phyloP scores from a whole-genome alignment of 2,329 filamentous ascomycete species.

The Sporothrix curviconia region DNA sequence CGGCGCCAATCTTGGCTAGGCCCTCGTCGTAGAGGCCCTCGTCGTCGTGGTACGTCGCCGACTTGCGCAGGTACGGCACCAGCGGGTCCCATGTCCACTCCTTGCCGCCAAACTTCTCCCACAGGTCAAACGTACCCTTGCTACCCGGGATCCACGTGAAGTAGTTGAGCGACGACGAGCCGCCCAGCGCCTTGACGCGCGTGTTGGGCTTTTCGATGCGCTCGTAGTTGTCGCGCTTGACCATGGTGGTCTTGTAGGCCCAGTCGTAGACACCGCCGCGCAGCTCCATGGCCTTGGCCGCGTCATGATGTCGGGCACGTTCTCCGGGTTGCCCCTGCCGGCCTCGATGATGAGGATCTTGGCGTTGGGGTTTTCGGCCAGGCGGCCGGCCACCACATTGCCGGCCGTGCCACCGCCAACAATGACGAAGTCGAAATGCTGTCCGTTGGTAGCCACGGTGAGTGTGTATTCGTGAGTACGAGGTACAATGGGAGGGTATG shows the following conservation, averaged over 20 bases:
- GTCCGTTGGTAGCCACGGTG: conserved; percentile 34
- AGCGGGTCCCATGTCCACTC: conserved; percentile 52
- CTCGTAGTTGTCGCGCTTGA: conserved; percentile 52
- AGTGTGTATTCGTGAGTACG: neutral
- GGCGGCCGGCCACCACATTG: conserved; percentile 42
- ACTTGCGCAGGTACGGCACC: conserved; percentile 48
- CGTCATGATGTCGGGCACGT: conserved; percentile 46
- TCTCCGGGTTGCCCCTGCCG: conserved; percentile 40
- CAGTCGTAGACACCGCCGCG: conserved; percentile 52
- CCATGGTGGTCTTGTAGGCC: conserved; percentile 56
- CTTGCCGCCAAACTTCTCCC: conserved; percentile 67
- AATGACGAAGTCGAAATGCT: conserved; percentile 35
- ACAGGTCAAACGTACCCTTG: conserved; percentile 56
- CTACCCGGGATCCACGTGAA: conserved; percentile 57
- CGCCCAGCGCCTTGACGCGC: conserved; percentile 52
- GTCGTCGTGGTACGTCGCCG: conserved; percentile 53
- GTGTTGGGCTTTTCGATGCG: conserved; percentile 59
- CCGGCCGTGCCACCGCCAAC: conserved; percentile 41
- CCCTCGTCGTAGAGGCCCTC: conserved; percentile 36
- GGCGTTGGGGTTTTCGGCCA: conserved; percentile 44
- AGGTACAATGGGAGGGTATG: no score
- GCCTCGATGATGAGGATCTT: conserved; percentile 42
- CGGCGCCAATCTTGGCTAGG: conserved; percentile 43
- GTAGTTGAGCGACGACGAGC: conserved; percentile 54
- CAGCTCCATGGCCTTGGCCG: conserved; percentile 46